Conservation (phyloP, 371 early-diverging fungal species). For the Mucor piriformis region DNA sequence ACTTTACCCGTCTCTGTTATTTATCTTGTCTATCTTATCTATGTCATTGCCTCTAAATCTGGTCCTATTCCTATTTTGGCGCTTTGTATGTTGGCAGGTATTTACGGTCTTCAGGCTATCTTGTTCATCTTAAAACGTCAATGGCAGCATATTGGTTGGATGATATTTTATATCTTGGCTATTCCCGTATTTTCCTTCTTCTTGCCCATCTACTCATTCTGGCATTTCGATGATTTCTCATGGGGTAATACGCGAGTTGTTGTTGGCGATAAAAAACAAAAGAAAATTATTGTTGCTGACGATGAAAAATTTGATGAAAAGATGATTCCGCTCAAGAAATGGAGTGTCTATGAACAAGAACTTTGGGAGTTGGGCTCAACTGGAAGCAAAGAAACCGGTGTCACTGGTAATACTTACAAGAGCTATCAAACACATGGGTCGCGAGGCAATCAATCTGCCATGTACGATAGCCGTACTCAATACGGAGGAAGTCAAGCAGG, state of each 20-base stretch:
- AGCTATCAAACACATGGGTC: slow-evolving; percentile 39
- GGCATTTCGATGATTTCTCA: slow-evolving; percentile 93
- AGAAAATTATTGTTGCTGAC: slow-evolving; percentile 62
- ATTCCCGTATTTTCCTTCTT: slow-evolving; percentile 86
- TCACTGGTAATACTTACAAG: slow-evolving; percentile 45
- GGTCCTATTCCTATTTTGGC: slow-evolving; percentile 61
- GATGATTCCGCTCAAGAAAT: slow-evolving; percentile 88
- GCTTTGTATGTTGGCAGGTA: slow-evolving; percentile 65
- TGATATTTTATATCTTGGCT: slow-evolving; percentile 90
- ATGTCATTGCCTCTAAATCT: slow-evolving; percentile 56
- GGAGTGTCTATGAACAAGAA: slow-evolving; percentile 90
- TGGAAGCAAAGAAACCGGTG: slow-evolving; percentile 58
- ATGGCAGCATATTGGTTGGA: slow-evolving; percentile 97
- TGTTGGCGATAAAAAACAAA: slow-evolving; percentile 71
- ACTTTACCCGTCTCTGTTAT: slow-evolving; percentile 92
- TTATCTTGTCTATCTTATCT: slow-evolving; percentile 81
- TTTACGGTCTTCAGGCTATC: slow-evolving; percentile 85
- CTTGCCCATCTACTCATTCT: slow-evolving; percentile 82
- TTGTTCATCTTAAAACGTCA: slow-evolving; percentile 86
- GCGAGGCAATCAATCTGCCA: slow-evolving; percentile 31
- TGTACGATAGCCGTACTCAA: slow-evolving; percentile 46
- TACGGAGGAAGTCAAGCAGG: slow-evolving; percentile 55
- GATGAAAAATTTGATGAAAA: slow-evolving; percentile 83
- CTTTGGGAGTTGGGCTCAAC: slow-evolving; percentile 75
- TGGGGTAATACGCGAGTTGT: slow-evolving; percentile 93